Evolutionary conservation across 352 stramenopile genomes (phyloP), one percentile per base, ranked within the genome.

Genomic region (Phytophthora niederhauseri): DNA sequence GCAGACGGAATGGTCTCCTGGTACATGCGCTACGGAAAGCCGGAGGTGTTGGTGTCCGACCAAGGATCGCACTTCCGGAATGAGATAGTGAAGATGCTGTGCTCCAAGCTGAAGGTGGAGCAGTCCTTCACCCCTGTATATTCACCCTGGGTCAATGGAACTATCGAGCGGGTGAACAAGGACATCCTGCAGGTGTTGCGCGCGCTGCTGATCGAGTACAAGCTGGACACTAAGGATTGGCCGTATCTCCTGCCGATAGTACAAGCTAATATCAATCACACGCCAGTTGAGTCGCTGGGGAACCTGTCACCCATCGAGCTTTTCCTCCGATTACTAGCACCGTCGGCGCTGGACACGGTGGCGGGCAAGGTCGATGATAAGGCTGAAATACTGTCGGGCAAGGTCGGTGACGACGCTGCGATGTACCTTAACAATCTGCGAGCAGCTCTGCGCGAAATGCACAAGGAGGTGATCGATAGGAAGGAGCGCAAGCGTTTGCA

Each of bases 31-130:
- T 76, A 64, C 41, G 62, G 59, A 30, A 46, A 60, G 20, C 68
- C 61, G 19, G 22, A 68, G 34, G 38, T 63, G 3, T 51, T 43
- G 43, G 19, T 75, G 0, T 71, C 73, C 1, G 68, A 77, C 20
- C 45, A 72, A n/a, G 65, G 60, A 5, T 59, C 51, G 0, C 68
- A 75, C 15, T 80, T 80, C 15, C n/a, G 19, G 8, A 70, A 64
- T 30, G 63, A 57, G 20, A 46, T 55, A 15, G 12, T 69, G 2
- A 20, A 43, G 22, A 12, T 26, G 2, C 12, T 70, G 54, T 48
- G 46, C 7, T n/a, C 30, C 8, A 7, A 38, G 11, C 14, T 70
- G 9, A 64, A 64, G 24, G 17, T 50, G 1, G 8, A 55, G 17
- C 55, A 64, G 4, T 11, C 34, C 2, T 57, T 68, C 20, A 48